These are phyloP conservation scores for Penicillium paradoxum DNA, from an alignment of 495 filamentous ascomycete genomes.

Conservation along the genomic window DNA sequence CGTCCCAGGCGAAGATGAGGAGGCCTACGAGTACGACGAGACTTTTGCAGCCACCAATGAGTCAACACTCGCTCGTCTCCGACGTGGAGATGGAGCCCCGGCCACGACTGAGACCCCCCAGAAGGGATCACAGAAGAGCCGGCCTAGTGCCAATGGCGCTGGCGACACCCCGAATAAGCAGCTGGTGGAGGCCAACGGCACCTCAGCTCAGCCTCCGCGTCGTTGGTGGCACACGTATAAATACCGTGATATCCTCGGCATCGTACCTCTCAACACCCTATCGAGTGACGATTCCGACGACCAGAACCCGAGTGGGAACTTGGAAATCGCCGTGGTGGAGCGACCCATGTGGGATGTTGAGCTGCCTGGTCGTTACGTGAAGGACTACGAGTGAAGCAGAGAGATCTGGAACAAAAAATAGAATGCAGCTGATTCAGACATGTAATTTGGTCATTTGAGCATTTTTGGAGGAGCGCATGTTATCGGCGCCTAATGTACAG, in stretches of 20 bases:
- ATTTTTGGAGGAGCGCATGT: constrained; percentile 21
- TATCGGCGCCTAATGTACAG: constrained; percentile 22
- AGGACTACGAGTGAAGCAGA: constrained; percentile 54
- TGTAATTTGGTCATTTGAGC: constrained; percentile 15
- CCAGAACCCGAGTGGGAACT: constrained; percentile 22
- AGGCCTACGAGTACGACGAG: constrained; percentile 37
- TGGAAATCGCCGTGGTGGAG: constrained; percentile 86
- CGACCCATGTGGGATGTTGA: constrained; percentile 81
- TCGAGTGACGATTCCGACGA: constrained; percentile 21
- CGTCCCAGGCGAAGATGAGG: constrained; percentile 45
- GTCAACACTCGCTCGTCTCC: constrained; percentile 28
- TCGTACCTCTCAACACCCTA: constrained; percentile 58
- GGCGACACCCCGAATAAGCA: constrained; percentile 26
- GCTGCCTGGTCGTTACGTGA: constrained; percentile 66
- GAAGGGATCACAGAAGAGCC: constrained; percentile 19
- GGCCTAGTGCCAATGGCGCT: constrained; percentile 12
- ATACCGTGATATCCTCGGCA: constrained; percentile 85
- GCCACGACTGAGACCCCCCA: constrained; percentile 33
- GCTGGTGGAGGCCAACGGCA: constrained; percentile 16
- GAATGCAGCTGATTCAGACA: constrained; percentile 6
- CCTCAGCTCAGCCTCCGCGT: constrained; percentile 24
- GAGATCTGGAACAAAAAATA: constrained; percentile 5
- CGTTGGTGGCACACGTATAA: constrained; percentile 78
- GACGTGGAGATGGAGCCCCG: constrained; percentile 31
- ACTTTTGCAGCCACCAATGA: constrained; percentile 30